Conservation (phyloP, 2,329 filamentous ascomycete species). For the Neopestalotiopsis sp. region DNA sequence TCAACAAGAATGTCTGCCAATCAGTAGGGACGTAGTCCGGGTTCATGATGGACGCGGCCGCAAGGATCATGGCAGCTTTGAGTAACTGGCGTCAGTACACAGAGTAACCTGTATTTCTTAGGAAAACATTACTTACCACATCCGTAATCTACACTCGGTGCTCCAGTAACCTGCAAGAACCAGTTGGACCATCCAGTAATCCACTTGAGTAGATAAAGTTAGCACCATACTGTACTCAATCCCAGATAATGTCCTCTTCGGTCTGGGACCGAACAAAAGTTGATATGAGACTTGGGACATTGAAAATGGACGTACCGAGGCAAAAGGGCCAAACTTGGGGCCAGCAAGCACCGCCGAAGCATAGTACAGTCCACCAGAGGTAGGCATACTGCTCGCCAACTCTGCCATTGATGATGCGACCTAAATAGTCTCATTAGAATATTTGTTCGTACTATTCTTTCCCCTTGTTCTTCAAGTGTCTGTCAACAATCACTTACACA, state of each 20-base stretch:
- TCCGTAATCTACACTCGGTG: slow-evolving; percentile 38
- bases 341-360: slow-evolving; percentile 71
- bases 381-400: slow-evolving; percentile 75
- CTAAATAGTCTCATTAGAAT: slow-evolving; percentile 21
- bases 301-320: slow-evolving; percentile 23
- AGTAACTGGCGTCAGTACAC: not conserved
- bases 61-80: slow-evolving; percentile 70
- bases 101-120: not conserved
- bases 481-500: slow-evolving; percentile 48
- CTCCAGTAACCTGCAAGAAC: slow-evolving; percentile 38
- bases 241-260: too few species aligned
- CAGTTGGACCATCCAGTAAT: slow-evolving; percentile 38
- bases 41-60: slow-evolving; percentile 70
- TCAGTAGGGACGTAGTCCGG: slow-evolving; percentile 67
- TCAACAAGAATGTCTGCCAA: slow-evolving; percentile 73
- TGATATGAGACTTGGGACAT: too few species aligned
- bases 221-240: not conserved
- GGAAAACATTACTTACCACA: slow-evolving; percentile 29
- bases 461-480: not conserved
- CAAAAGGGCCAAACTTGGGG: slow-evolving; percentile 37
- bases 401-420: slow-evolving; percentile 71
- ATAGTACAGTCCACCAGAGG: slow-evolving; percentile 76
- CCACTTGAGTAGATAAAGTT: slow-evolving; percentile 24
- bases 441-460: not conserved
- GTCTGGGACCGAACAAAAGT: too few species aligned